phyloP scores from a whole-genome alignment of 257 asterid genomes.

The Thymus quinquecostatus region DNA sequence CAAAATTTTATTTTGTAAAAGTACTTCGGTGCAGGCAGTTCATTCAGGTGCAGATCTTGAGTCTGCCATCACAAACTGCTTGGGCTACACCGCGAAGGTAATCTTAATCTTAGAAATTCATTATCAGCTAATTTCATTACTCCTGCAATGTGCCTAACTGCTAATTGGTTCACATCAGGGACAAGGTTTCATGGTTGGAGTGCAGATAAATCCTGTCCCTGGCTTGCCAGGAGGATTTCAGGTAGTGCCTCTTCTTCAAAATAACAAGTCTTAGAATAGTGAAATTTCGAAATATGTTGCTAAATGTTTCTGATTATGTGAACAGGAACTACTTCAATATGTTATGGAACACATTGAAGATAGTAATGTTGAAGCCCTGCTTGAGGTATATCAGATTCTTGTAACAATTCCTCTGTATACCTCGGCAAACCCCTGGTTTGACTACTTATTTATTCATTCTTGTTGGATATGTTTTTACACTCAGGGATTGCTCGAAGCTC shows the following conservation, averaged over 20 bases:
- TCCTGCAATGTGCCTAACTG: slow-evolving; percentile 26
- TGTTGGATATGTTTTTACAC: slow-evolving; percentile 27
- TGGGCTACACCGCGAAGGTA: slow-evolving; percentile 93
- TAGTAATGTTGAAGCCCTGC: slow-evolving; percentile 84
- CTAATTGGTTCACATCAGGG: slow-evolving; percentile 58
- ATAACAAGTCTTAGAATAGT: slow-evolving; percentile 21
- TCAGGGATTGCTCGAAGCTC: slow-evolving; percentile 96
- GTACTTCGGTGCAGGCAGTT: slow-evolving; percentile 76
- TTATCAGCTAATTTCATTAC: slow-evolving; percentile 9
- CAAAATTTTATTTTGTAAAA: slow-evolving; percentile 18
- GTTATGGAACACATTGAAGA: slow-evolving; percentile 82
- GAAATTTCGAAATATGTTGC: slow-evolving; percentile 16
- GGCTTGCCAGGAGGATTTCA: slow-evolving; percentile 95
- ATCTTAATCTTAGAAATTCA: slow-evolving; percentile 26
- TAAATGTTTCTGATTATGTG: slow-evolving; percentile 28
- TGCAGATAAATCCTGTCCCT: slow-evolving; percentile 87
- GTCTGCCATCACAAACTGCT: slow-evolving; percentile 89
- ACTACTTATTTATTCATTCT: slow-evolving; percentile 8
- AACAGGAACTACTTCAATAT: slow-evolving; percentile 86
- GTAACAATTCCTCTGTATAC: slow-evolving; percentile 22
- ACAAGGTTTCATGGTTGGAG: slow-evolving; percentile 99
- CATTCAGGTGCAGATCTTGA: slow-evolving; percentile 99
- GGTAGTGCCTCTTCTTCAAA: slow-evolving; percentile 47
- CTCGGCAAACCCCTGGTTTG: neutral
- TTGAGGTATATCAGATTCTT: slow-evolving; percentile 67